A percentile compares a stretch with the other conserved stretches of the same genome.
Evolutionary conservation across 257 asterid species (phyloP).

Genomic region (Eustoma russellianum): DNA sequence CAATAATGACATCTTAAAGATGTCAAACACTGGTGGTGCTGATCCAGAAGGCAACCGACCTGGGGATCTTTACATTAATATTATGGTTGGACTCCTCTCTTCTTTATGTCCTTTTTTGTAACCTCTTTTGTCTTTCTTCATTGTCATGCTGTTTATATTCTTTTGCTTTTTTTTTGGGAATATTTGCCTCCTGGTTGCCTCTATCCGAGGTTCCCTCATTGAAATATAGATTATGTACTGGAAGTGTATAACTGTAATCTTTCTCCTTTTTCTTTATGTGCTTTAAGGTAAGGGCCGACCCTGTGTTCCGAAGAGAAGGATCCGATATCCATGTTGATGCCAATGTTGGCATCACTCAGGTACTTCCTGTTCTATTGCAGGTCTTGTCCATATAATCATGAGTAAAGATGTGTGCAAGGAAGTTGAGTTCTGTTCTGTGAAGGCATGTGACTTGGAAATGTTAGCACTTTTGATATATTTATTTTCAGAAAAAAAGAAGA

Average conservation of each 20-base stretch:
- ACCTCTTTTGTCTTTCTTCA: background rate
- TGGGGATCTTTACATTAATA: constrained; percentile 68
- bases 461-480: no score
- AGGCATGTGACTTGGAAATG: no score
- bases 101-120: constrained; percentile 1
- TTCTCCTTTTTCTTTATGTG: constrained; percentile 10
- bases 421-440: no score
- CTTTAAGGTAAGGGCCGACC: constrained; percentile 81
- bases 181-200: background rate
- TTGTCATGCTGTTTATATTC: background rate
- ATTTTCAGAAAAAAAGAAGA: no score
- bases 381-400: background rate
- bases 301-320: constrained; percentile 90
- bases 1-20: constrained; percentile 55
- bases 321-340: constrained; percentile 91
- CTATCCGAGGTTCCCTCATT: background rate
- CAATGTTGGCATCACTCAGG: constrained; percentile 84
- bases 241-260: constrained; percentile 7
- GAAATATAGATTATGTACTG: background rate
- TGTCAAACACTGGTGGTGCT: constrained; percentile 78
- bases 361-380: constrained; percentile 12
- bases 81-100: constrained; percentile 59
- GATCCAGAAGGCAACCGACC: constrained; percentile 92
- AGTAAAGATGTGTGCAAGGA: no score
- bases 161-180: background rate